phyloP scores from a whole-genome alignment of 2,329 filamentous ascomycete genomes.

The Orbilia oligospora region DNA sequence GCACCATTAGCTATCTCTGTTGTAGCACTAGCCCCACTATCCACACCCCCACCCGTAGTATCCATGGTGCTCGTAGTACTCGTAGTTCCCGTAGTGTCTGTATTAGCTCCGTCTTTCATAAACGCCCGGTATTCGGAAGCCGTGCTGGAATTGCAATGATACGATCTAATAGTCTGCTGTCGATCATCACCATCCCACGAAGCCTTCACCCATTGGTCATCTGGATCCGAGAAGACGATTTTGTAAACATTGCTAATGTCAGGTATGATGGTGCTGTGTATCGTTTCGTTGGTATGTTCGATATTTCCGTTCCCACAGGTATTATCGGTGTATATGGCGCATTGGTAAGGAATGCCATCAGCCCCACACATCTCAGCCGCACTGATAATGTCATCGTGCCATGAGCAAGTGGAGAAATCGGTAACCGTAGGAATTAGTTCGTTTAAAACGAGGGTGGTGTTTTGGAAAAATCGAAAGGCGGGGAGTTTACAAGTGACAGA shows the following conservation, averaged over 20 bases:
- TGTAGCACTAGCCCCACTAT: not conserved
- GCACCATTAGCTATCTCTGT: not conserved
- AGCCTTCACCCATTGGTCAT: slow-evolving; percentile 24
- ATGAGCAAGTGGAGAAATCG: slow-evolving; percentile 33
- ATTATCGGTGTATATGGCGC: slow-evolving; percentile 48
- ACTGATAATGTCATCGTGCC: slow-evolving; percentile 36
- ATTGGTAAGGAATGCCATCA: slow-evolving; percentile 41
- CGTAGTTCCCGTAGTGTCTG: not conserved
- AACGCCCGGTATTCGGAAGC: slow-evolving; percentile 18
- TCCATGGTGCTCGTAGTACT: not conserved
- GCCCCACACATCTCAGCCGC: slow-evolving; percentile 45
- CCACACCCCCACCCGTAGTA: not conserved
- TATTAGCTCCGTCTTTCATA: not conserved
- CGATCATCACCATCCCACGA: slow-evolving; percentile 26
- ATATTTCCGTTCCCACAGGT: slow-evolving; percentile 42
- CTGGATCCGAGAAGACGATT: slow-evolving; percentile 38
- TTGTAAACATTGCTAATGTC: slow-evolving; percentile 39
- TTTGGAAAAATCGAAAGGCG: slow-evolving; percentile 46
- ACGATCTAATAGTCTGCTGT: slow-evolving; percentile 26
- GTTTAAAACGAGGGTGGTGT: slow-evolving; percentile 45
- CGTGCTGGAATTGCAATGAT: slow-evolving; percentile 32
- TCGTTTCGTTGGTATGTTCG: slow-evolving; percentile 15
- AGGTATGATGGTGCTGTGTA: not conserved
- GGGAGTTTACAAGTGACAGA: slow-evolving; percentile 39
- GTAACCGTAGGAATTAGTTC: slow-evolving; percentile 13